These are phyloP conservation scores for Saturnispora silvae DNA, from an alignment of 805 yeast species.

Conservation along the genomic window DNA sequence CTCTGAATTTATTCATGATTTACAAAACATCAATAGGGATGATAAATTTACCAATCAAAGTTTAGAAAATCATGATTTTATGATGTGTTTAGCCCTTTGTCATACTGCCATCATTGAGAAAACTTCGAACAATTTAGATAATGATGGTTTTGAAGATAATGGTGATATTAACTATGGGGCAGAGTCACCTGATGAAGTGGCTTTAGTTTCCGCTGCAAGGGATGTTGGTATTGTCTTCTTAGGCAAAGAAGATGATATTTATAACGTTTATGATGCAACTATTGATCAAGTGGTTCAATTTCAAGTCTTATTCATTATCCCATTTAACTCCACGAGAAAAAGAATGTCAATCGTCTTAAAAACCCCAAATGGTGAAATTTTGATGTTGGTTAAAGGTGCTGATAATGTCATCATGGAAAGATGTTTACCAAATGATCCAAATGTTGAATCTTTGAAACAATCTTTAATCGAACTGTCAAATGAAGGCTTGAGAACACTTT, in stretches of 20 bases:
- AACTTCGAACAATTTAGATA: slow-evolving; percentile 3
- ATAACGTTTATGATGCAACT: slow-evolving; percentile 31
- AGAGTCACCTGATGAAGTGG: slow-evolving; percentile 78
- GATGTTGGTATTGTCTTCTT: slow-evolving; percentile 59
- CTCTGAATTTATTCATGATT: slow-evolving; percentile 44
- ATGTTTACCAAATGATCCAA: slow-evolving; percentile 15
- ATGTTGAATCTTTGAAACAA: slow-evolving; percentile 38
- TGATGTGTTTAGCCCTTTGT: slow-evolving; percentile 59
- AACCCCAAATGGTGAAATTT: slow-evolving; percentile 30
- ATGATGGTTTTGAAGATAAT: slow-evolving; percentile 26
- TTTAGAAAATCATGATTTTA: slow-evolving; percentile 43
- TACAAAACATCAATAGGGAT: slow-evolving; percentile 24
- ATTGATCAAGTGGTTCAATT: slow-evolving; percentile 34
- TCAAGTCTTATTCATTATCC: slow-evolving; percentile 44
- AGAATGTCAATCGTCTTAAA: slow-evolving; percentile 68
- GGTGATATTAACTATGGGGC: slow-evolving; percentile 53
- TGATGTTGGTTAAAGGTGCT: slow-evolving; percentile 62
- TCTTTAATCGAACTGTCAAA: slow-evolving; percentile 61
- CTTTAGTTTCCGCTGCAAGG: slow-evolving; percentile 65
- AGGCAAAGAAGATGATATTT: slow-evolving; percentile 40
- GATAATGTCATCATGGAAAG: slow-evolving; percentile 56
- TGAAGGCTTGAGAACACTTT: slow-evolving; percentile 70
- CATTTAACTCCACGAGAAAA: slow-evolving; percentile 63
- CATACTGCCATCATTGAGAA: slow-evolving; percentile 47
- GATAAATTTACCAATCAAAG: slow-evolving; percentile 26